A percentile compares a stretch with the other conserved stretches of the same genome.
Conservation (phyloP, 2,329 filamentous ascomycete species). For the Colletotrichum endophyticum region DNA sequence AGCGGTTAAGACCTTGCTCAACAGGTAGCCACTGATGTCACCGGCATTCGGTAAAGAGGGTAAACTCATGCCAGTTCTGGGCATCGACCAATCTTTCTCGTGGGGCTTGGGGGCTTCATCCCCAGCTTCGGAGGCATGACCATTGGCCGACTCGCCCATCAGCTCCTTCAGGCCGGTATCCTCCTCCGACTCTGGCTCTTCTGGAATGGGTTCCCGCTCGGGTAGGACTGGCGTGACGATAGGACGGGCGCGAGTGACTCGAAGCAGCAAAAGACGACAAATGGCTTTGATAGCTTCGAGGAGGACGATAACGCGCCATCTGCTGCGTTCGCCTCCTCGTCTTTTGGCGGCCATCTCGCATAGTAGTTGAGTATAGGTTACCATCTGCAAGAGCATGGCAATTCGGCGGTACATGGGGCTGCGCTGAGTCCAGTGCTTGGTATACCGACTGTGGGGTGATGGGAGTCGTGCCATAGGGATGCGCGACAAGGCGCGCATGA, state of each 20-base stretch:
- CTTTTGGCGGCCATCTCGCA: slow-evolving; percentile 97
- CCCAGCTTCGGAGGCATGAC: slow-evolving; percentile 63
- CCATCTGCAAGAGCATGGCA: slow-evolving; percentile 83
- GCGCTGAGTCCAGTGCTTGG: slow-evolving; percentile 67
- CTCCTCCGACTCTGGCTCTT: slow-evolving; percentile 50
- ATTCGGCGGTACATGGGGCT: slow-evolving; percentile 78
- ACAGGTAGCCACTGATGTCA: slow-evolving; percentile 86
- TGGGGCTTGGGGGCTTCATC: slow-evolving; percentile 41
- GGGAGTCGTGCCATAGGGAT: slow-evolving; percentile 57
- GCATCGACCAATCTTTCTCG: slow-evolving; percentile 83
- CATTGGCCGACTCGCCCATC: slow-evolving; percentile 59
- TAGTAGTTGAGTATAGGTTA: slow-evolving; percentile 94
- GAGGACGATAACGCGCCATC: slow-evolving; percentile 87
- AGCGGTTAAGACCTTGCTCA: slow-evolving; percentile 88
- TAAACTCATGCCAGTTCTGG: slow-evolving; percentile 86
- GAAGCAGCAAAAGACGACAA: slow-evolving; percentile 80
- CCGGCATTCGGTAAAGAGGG: slow-evolving; percentile 81
- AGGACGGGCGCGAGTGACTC: slow-evolving; percentile 82
- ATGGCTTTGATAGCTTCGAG: slow-evolving; percentile 87
- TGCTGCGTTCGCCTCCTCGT: slow-evolving; percentile 75
- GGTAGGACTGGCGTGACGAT: slow-evolving; percentile 85
- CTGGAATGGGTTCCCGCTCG: slow-evolving; percentile 79
- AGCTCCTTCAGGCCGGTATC: slow-evolving; percentile 45
- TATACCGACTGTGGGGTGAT: slow-evolving; percentile 69
- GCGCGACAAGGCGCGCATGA: slow-evolving; percentile 69